Percentiles rank a stretch among this genome's conserved stretches.
Evolutionary conservation across 208 protist species (phyloP).

Genomic region (Wallacemonas sp.): DNA sequence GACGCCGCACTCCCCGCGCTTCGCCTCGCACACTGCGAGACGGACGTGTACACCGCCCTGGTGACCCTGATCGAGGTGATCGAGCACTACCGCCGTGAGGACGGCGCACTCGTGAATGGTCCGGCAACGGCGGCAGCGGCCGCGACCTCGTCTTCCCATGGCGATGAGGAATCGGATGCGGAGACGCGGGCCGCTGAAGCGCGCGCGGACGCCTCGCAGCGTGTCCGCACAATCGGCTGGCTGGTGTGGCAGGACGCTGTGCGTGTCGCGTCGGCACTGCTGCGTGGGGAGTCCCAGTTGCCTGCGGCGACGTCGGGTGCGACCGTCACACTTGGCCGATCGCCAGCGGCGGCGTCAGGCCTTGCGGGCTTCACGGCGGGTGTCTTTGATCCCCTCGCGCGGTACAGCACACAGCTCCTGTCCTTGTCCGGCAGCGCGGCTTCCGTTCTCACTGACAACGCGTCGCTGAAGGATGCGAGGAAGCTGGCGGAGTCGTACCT

Average conservation of each 20-base stretch:
- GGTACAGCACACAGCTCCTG: constrained; percentile 50
- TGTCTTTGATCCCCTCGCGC: constrained; percentile 59
- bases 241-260: constrained; percentile 13
- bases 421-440: constrained; percentile 7
- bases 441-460: constrained; percentile 11
- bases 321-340: too few species aligned
- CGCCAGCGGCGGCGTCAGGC: neutral
- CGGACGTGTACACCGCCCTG: constrained; percentile 71
- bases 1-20: constrained; percentile 44
- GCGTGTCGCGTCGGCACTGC: neutral
- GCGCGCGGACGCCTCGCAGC: neutral
- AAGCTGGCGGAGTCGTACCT: neutral
- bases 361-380: constrained; percentile 60
- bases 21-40: constrained; percentile 37
- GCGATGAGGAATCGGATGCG: constrained; percentile 8
- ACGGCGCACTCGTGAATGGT: too few species aligned
- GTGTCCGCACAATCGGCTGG: neutral
- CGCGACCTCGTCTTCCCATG: neutral
- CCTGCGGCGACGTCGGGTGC: too few species aligned
- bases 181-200: neutral
- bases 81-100: constrained; percentile 32
- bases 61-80: constrained; percentile 68
- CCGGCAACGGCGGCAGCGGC: too few species aligned
- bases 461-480: constrained; percentile 9
- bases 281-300: neutral